Percentiles rank a stretch among this genome's conserved stretches.
These are phyloP conservation scores for Xylaria sp. DNA, from an alignment of 2,329 filamentous ascomycete genomes.

Conservation along the genomic window DNA sequence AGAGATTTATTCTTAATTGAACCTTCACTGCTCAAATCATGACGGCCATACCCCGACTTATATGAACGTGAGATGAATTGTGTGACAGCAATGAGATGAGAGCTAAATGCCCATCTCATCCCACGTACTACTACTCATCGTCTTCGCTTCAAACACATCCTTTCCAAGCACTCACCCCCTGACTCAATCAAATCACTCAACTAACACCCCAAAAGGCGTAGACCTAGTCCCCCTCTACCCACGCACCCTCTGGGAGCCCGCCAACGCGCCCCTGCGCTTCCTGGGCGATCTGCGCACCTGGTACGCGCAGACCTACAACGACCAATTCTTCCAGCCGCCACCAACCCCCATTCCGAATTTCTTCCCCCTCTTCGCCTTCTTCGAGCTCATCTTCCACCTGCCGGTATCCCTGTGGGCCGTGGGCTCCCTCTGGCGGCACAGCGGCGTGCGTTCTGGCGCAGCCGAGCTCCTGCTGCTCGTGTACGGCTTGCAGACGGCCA, in stretches of 20 bases:
- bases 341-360: slow-evolving; percentile 45
- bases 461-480: slow-evolving; percentile 63
- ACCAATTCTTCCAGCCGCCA: slow-evolving; percentile 61
- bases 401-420: slow-evolving; percentile 49
- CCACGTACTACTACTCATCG: no score
- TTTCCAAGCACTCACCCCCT: not conserved
- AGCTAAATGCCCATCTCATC: not conserved
- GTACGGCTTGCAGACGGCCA: slow-evolving; percentile 62
- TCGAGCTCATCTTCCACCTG: slow-evolving; percentile 1
- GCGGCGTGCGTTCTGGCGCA: slow-evolving; percentile 43
- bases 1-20: not conserved
- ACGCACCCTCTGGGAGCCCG: slow-evolving; percentile 54
- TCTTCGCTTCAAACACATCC: not conserved
- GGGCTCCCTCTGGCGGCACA: slow-evolving; percentile 51
- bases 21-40: no score
- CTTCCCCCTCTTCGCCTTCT: slow-evolving; percentile 14
- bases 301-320: slow-evolving; percentile 61
- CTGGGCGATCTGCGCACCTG: slow-evolving; percentile 58
- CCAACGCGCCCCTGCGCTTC: slow-evolving; percentile 59
- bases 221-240: slow-evolving; percentile 67
- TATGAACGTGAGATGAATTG: not conserved
- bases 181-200: not conserved
- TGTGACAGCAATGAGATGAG: slow-evolving; percentile 16
- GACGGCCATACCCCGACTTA: not conserved
- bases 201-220: slow-evolving; percentile 54